Conservation (phyloP, 2,329 filamentous ascomycete species). For the Bipolaris cookei region DNA sequence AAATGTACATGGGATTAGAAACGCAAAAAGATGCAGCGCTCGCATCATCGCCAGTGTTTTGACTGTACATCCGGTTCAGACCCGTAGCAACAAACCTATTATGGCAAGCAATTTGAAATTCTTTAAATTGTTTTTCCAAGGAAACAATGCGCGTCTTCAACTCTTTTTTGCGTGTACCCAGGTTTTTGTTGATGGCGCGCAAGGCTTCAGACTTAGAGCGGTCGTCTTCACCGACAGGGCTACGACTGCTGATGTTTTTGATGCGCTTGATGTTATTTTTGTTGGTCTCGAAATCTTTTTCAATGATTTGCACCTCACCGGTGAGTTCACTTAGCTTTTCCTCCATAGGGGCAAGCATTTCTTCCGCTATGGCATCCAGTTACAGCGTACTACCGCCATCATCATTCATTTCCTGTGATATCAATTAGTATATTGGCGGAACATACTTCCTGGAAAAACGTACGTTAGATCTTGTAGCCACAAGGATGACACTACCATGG, state of each 20-base stretch:
- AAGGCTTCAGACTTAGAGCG: neutral
- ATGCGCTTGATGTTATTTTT: conserved; percentile 2
- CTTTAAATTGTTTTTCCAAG: conserved; percentile 6
- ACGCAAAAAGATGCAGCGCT: conserved; percentile 26
- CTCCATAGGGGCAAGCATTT: conserved; percentile 3
- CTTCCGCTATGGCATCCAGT: conserved; percentile 3
- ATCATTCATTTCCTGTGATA: conserved; percentile 12
- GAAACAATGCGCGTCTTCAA: neutral
- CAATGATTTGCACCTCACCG: neutral
- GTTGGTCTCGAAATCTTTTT: neutral
- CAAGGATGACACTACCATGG: conserved; percentile 28
- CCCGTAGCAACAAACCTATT: conserved; percentile 17
- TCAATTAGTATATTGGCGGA: neutral
- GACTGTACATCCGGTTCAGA: conserved; percentile 18
- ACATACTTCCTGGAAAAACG: neutral
- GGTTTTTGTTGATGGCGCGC: conserved; percentile 1
- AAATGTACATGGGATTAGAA: conserved; percentile 23
- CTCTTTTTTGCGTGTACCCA: neutral
- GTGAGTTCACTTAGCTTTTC: neutral
- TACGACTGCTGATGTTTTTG: neutral
- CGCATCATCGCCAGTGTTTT: conserved; percentile 16
- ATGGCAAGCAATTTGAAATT: conserved; percentile 9
- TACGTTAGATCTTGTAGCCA: conserved; percentile 28
- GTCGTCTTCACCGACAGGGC: neutral
- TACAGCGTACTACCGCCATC: conserved; percentile 6